phyloP scores from a whole-genome alignment of 2,329 filamentous ascomycete species.

The Alternaria longipes region DNA sequence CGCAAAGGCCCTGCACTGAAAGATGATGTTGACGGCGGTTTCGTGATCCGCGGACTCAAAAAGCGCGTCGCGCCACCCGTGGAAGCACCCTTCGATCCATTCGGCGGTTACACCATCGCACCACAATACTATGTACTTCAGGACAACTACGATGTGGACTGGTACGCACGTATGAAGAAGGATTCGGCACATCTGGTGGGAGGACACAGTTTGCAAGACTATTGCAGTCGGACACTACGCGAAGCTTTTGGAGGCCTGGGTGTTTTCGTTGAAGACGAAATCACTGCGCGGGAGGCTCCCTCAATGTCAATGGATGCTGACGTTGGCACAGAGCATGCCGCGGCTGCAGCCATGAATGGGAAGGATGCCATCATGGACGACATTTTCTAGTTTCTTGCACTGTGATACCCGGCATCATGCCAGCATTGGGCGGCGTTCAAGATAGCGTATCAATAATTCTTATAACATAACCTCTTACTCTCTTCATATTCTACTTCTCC shows the following conservation, averaged over 20 bases:
- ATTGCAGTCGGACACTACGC: constrained; percentile 80
- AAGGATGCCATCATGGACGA: constrained; percentile 58
- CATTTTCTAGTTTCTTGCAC: constrained; percentile 47
- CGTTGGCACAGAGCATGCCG: constrained; percentile 48
- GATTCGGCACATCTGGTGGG: constrained; percentile 75
- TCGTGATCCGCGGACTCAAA: constrained; percentile 82
- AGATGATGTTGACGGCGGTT: constrained; percentile 42
- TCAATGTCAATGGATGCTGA: constrained; percentile 47
- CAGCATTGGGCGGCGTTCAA: constrained; percentile 42
- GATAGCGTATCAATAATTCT: neutral
- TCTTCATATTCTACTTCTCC: constrained; percentile 20
- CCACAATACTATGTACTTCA: constrained; percentile 74
- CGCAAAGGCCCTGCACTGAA: constrained; percentile 63
- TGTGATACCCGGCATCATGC: constrained; percentile 47
- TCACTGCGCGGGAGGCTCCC: constrained; percentile 50
- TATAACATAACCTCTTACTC: neutral
- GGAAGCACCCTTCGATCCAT: constrained; percentile 86
- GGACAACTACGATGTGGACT: constrained; percentile 77
- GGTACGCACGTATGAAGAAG: constrained; percentile 72
- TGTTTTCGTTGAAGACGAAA: constrained; percentile 84
- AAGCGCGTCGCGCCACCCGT: constrained; percentile 67
- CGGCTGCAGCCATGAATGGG: constrained; percentile 67
- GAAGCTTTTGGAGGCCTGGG: constrained; percentile 91
- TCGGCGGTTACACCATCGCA: constrained; percentile 75
- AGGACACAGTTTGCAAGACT: constrained; percentile 85